Evolutionary conservation across 148 eudicot genomes (phyloP).

Genomic region (Polygonum maritimum): DNA sequence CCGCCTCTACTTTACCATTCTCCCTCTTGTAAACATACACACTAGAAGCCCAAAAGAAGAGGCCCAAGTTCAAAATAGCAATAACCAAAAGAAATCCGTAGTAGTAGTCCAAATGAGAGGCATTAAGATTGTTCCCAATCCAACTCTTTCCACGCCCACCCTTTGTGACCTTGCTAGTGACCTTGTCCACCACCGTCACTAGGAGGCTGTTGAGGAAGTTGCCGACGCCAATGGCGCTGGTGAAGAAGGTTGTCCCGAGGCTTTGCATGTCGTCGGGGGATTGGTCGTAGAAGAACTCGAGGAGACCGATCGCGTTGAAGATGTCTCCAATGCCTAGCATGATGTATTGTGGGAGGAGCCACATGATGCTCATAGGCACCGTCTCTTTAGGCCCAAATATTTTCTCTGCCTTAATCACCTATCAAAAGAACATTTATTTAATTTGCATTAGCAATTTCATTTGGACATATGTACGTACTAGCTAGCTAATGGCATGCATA

Average conservation of each 20-base stretch:
- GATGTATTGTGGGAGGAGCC: slow-evolving; percentile 70
- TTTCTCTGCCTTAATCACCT: slow-evolving; percentile 23
- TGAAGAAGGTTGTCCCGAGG: slow-evolving; percentile 81
- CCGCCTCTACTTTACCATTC: neutral
- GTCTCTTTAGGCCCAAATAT: slow-evolving; percentile 23
- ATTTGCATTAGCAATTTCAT: no score
- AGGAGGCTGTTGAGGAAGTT: slow-evolving; percentile 70
- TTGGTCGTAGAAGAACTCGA: slow-evolving; percentile 90
- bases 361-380: slow-evolving; percentile 66
- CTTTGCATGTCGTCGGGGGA: slow-evolving; percentile 87
- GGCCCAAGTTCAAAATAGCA: slow-evolving; percentile 47
- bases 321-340: slow-evolving; percentile 82
- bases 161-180: slow-evolving; percentile 25
- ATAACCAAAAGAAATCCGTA: slow-evolving; percentile 58
- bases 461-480: no score
- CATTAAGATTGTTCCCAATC: slow-evolving; percentile 82
- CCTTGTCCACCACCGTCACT: slow-evolving; percentile 58
- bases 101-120: slow-evolving; percentile 69
- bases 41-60: slow-evolving; percentile 52
- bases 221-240: slow-evolving; percentile 74
- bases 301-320: slow-evolving; percentile 64
- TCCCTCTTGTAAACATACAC: slow-evolving; percentile 64
- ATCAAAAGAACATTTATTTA: neutral
- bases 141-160: slow-evolving; percentile 48
- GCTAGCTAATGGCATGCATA: no score